Base-by-base conservation (phyloP, 257 asterid species). In the Plantago ovata region DNA sequence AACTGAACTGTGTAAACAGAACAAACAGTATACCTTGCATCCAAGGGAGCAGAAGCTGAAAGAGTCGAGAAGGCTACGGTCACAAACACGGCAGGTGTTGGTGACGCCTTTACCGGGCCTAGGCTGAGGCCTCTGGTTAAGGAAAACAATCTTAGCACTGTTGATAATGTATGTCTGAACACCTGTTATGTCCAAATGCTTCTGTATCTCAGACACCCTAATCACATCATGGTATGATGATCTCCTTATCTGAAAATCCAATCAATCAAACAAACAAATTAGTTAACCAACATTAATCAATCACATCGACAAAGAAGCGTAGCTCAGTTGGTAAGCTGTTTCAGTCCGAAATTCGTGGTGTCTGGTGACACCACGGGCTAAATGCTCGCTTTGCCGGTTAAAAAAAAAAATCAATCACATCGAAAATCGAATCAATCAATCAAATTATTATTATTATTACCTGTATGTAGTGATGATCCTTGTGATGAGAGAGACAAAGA, bases 151-250 rank as follows among this genome's bases (percentile, higher is more conserved):
- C 67, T 81, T 84, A 10, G 94, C 94, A 58, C 94, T 84, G 76
- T 84, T 84, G 79, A 84, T 84, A 45, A 84, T 60, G 83, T 84
- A 84, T 22, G 89, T 84, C 70, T 84, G 94, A 7, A 84, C 86
- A 5, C 74, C 80, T 14, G 81, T 32, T 32, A 79, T 84, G 61
- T 84, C 94, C 86, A 84, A 20, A 58, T 76, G 68, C 76, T 79
- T 84, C 24, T 81, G 89, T 65, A 84, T 84, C 67, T 84, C 94
- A 51, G 83, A 73, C 3, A 84, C 94, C 64, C 94, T 79, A 11
- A 84, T 81, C 43, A 84, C 94, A 68, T 84, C 94, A 70, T 84
- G 94, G 68, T 84, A 84, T 3, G 94, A 84, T 4, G 94, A 84
- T 68, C 89, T 67, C 75, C 94, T 68, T 61, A 84, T 84, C 94